These are phyloP conservation scores for Termitomyces titanicus DNA, from an alignment of 768 basidiomycete genomes.

Conservation along the genomic window DNA sequence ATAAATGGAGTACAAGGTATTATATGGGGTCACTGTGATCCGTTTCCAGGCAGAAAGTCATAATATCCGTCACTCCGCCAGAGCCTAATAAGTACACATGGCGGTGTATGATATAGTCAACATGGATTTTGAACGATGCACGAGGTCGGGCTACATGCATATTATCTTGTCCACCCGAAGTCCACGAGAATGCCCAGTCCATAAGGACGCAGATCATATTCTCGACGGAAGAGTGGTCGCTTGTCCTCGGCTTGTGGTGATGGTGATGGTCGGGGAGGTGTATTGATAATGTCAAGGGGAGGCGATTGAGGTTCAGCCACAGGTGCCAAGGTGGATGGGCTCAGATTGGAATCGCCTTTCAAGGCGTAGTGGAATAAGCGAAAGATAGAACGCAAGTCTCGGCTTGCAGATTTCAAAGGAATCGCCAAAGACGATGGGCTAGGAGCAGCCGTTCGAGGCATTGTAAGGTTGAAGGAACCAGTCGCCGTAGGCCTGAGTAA, in stretches of 20 bases:
- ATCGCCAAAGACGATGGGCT: slow-evolving; percentile 1
- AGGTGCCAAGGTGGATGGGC: slow-evolving; percentile 1
- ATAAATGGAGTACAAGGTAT: slow-evolving; percentile 17
- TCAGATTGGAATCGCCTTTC: background rate
- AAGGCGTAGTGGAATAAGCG: slow-evolving; percentile 12
- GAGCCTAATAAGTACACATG: background rate
- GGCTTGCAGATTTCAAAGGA: slow-evolving; percentile 1
- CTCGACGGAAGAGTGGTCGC: slow-evolving; percentile 35
- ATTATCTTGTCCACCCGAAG: slow-evolving; percentile 57
- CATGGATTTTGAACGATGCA: background rate
- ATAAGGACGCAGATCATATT: slow-evolving; percentile 71
- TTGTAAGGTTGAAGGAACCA: slow-evolving; percentile 8
- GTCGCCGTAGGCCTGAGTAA: background rate
- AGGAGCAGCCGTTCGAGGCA: slow-evolving; percentile 17
- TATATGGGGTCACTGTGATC: slow-evolving; percentile 14
- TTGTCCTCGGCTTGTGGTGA: slow-evolving; percentile 11
- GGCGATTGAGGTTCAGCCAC: slow-evolving; percentile 6
- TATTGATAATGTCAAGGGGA: slow-evolving; percentile 8
- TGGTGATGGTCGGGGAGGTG: slow-evolving; percentile 7
- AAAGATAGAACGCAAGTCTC: slow-evolving; percentile 16
- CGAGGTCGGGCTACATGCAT: background rate
- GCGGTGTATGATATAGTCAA: slow-evolving; percentile 1
- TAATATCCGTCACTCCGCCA: background rate
- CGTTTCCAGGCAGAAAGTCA: slow-evolving; percentile 7
- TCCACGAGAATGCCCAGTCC: slow-evolving; percentile 74